Evolutionary conservation across 1,284 basidiomycete genomes (phyloP).

Genomic region (Ceratobasidium sp.): DNA sequence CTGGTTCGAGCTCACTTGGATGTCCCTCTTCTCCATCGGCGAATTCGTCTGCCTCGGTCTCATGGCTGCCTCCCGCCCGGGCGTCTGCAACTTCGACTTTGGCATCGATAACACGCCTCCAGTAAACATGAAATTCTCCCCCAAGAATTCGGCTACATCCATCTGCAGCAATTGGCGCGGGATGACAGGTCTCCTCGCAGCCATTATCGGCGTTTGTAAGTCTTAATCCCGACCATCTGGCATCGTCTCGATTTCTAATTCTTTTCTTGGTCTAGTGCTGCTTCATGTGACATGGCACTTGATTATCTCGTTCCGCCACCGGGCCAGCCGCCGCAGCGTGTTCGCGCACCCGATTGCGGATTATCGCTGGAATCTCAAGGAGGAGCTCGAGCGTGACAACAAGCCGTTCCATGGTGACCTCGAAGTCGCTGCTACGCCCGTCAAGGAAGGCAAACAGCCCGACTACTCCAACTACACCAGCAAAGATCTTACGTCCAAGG

Average conservation of each 20-base stretch:
- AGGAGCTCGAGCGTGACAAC: constrained; percentile 26
- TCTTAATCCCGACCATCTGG: background rate
- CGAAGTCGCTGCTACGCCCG: constrained; percentile 5
- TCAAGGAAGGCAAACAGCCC: background rate
- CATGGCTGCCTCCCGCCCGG: constrained; percentile 35
- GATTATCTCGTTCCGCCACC: constrained; percentile 19
- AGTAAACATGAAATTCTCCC: background rate
- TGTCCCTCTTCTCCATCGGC: constrained; percentile 38
- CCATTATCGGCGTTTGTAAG: constrained; percentile 42
- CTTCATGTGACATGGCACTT: constrained; percentile 30
- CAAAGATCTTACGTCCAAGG: background rate
- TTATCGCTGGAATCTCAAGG: constrained; percentile 39
- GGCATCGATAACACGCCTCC: constrained; percentile 11
- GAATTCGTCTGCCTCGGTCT: constrained; percentile 45
- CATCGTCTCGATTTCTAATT: background rate
- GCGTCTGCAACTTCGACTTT: constrained; percentile 33
- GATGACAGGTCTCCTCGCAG: constrained; percentile 43
- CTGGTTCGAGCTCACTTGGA: constrained; percentile 48
- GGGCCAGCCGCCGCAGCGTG: constrained; percentile 1
- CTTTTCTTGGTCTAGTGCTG: constrained; percentile 7
- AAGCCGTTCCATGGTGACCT: constrained; percentile 26
- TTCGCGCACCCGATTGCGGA: constrained; percentile 35
- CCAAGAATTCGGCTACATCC: constrained; percentile 31
- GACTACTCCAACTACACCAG: constrained; percentile 18
- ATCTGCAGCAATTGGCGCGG: constrained; percentile 48